phyloP scores from a whole-genome alignment of 306 rosid species.

The Astragalus glycyphyllos region DNA sequence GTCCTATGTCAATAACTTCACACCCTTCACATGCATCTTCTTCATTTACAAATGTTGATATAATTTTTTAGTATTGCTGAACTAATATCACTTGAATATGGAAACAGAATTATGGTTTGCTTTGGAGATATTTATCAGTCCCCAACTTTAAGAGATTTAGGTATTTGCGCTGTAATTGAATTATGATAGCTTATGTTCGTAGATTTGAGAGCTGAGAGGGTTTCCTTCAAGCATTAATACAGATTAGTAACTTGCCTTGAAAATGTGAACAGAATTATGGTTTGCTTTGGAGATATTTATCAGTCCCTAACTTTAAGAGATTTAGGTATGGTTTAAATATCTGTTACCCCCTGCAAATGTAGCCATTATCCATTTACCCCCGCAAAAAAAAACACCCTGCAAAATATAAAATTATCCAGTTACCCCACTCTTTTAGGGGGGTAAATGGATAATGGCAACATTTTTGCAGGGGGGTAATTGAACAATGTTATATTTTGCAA shows the following conservation, averaged over 20 bases:
- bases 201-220: constrained; percentile 1
- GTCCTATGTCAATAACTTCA: constrained; percentile 4
- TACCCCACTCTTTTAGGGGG: too few relatives aligned
- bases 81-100: neutral
- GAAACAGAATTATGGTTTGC: neutral
- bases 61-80: constrained; percentile 9
- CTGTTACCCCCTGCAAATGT: too few relatives aligned
- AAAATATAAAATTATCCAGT: too few relatives aligned
- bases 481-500: too few relatives aligned
- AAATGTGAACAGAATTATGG: neutral
- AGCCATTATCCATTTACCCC: too few relatives aligned
- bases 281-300: constrained; percentile 1
- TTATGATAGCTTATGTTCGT: neutral
- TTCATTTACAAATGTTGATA: constrained; percentile 8
- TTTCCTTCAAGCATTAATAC: neutral
- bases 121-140: constrained; percentile 11
- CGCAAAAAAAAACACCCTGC: too few relatives aligned
- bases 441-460: too few relatives aligned
- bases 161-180: neutral
- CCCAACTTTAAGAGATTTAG: neutral
- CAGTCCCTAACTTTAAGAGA: neutral
- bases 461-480: too few relatives aligned
- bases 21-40: constrained; percentile 11
- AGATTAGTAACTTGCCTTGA: constrained; percentile 19
- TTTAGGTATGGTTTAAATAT: too few relatives aligned